Conservation (phyloP, 2,329 filamentous ascomycete species). For the Simplicillium aogashimaense region DNA sequence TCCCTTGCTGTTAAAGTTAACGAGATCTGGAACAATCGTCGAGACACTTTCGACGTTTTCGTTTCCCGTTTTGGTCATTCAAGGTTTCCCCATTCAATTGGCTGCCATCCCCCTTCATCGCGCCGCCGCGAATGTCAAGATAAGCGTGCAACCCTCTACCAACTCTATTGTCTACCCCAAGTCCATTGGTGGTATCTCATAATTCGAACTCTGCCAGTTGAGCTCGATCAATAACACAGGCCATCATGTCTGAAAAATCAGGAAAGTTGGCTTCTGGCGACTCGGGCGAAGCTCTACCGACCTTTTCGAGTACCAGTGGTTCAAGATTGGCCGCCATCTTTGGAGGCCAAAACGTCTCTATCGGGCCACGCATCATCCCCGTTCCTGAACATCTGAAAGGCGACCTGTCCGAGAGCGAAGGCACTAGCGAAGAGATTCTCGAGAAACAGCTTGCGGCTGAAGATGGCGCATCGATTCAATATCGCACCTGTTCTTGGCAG, state of each 20-base stretch:
- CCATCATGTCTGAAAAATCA: conserved; percentile 6
- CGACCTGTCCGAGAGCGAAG: conserved; percentile 32
- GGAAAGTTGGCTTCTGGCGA: background rate
- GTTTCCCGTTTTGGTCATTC: no score
- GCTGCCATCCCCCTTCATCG: no score
- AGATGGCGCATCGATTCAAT: conserved; percentile 72
- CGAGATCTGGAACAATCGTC: no score
- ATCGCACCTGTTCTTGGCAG: conserved; percentile 87
- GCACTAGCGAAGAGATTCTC: conserved; percentile 39
- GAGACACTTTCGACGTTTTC: no score
- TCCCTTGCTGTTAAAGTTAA: no score
- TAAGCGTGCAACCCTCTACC: no score
- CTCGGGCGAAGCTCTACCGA: conserved; percentile 7
- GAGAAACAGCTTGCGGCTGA: conserved; percentile 66
- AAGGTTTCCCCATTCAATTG: no score
- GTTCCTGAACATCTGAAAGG: conserved; percentile 27
- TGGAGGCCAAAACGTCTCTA: conserved; percentile 26
- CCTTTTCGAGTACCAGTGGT: conserved; percentile 6
- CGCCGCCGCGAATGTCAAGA: no score
- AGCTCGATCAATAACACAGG: background rate
- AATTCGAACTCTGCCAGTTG: no score
- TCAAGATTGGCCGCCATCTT: conserved; percentile 23
- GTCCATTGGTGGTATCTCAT: no score
- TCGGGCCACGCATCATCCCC: conserved; percentile 43
- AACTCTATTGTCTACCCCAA: no score